Percentiles rank a stretch among this genome's conserved stretches.
Conservation (phyloP, 495 filamentous ascomycete genomes). For the Neurospora sp. region DNA sequence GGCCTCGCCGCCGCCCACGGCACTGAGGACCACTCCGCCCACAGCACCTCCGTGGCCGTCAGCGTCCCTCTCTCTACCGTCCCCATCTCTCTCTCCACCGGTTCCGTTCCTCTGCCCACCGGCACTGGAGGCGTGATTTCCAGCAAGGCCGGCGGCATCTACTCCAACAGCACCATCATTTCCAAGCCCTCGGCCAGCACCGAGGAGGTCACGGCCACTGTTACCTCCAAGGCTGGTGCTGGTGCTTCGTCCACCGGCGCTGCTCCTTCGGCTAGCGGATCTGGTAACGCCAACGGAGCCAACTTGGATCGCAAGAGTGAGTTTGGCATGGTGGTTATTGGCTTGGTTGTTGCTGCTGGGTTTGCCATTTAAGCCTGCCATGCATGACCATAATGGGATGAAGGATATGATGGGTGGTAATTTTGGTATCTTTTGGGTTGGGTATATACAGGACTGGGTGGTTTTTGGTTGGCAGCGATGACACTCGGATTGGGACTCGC, state of each 20-base stretch:
- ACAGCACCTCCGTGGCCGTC: slow-evolving; percentile 25
- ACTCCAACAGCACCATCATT: background rate
- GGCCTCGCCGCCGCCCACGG: slow-evolving; percentile 8
- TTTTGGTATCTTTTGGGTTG: background rate
- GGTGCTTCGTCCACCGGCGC: background rate
- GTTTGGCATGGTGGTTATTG: slow-evolving; percentile 11
- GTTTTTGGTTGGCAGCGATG: background rate
- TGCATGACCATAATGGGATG: background rate
- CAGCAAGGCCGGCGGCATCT: background rate
- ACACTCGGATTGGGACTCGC: background rate
- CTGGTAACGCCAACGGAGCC: background rate
- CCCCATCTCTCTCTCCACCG: background rate
- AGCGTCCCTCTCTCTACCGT: slow-evolving; percentile 19
- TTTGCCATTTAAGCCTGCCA: slow-evolving; percentile 22
- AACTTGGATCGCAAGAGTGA: background rate
- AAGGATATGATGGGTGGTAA: background rate
- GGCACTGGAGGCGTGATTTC: background rate
- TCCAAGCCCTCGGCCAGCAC: background rate
- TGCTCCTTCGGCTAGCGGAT: background rate
- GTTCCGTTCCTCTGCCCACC: background rate
- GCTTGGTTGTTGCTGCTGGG: slow-evolving; percentile 23
- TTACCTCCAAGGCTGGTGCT: background rate
- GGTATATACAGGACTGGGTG: background rate
- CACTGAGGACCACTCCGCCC: background rate
- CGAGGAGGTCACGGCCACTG: background rate